Evolutionary conservation across 2,329 filamentous ascomycete species (phyloP).

Genomic region (Colletotrichum endophyticum): DNA sequence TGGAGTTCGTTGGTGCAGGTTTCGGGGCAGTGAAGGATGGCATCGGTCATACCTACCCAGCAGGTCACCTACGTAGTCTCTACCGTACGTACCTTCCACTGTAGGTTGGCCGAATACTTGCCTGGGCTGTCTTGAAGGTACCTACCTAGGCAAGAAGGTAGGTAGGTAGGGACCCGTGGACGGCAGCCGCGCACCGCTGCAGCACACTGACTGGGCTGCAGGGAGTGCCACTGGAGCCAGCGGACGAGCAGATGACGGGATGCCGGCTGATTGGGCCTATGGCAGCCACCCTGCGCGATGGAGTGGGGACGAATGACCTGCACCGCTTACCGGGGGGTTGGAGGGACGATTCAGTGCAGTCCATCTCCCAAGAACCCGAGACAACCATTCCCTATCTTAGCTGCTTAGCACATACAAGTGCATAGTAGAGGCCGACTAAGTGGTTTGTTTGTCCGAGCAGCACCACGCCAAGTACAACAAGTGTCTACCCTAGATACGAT

Average conservation of each 20-base stretch:
- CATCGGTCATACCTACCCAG: neutral
- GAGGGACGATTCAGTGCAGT: neutral
- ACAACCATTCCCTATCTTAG: neutral
- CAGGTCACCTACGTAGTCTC: neutral
- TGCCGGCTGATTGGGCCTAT: slow-evolving; percentile 6
- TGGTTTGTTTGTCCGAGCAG: neutral
- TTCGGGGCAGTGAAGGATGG: neutral
- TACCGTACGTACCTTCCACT: neutral
- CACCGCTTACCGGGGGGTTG: neutral
- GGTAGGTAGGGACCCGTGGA: slow-evolving; percentile 9
- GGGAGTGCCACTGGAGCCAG: neutral
- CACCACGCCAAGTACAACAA: neutral
- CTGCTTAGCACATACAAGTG: neutral
- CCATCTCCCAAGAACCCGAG: neutral
- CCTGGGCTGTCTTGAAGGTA: neutral
- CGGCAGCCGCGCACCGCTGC: neutral
- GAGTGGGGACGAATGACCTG: slow-evolving; percentile 15
- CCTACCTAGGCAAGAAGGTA: neutral
- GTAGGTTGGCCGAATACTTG: neutral
- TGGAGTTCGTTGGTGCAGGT: slow-evolving; percentile 11
- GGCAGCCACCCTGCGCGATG: neutral
- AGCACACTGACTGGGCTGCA: slow-evolving; percentile 7
- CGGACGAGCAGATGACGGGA: slow-evolving; percentile 7
- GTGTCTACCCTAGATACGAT: neutral
- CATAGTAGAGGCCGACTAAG: neutral